Base-by-base conservation (phyloP, 148 eudicot genomes). In the Drosera capensis region DNA sequence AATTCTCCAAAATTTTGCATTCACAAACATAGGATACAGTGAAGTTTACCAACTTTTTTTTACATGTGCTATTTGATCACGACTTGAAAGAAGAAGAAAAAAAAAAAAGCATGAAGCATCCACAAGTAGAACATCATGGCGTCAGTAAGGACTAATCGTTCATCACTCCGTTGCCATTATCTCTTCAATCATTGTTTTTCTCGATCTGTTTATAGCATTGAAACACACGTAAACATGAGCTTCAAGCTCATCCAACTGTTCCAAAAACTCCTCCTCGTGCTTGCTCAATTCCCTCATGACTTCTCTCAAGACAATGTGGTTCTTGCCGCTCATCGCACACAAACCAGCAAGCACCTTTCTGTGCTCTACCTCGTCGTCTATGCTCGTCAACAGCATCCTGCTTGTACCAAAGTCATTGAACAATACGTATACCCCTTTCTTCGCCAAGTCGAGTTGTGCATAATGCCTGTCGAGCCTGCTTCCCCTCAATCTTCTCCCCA, bases 241-340 rank as follows among this genome's bases (percentile, higher is more conserved):
- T 62, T 88, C 90, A 43, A 88, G 81, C 63, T 83, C 96, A 23
- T 83, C 69, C 21, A 83, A 40, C 29, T 88, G 80, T 51, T 88
- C 78, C 55, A 64, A 15, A 34, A 88, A 77, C 29, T 68, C 46
- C 17, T 36, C 34, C 13, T 75, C 72, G 34, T 73, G 62, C 31
- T 54, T 54, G 29, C 49, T 36, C 18, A 86, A 63, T 50, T 79
- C 85, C 62, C 60, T 70, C 20, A 74, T 40, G 13, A 70, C 82
- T 53, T 80, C 86, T 57, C 53, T 71, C 23, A 80, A 45, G 25
- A 83, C 62, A 46, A 77, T 81, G 14, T 51, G 58, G 21, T 51
- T 40, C 54, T 54, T 77, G 31, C 73, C 74, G 28, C 65, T 67
- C 15, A 68, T n/a, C n/a, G n/a, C 79, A 58, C 80, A 79, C 73